Base-by-base conservation (phyloP, 1,284 basidiomycete species). In the Jaminaea rosea region DNA sequence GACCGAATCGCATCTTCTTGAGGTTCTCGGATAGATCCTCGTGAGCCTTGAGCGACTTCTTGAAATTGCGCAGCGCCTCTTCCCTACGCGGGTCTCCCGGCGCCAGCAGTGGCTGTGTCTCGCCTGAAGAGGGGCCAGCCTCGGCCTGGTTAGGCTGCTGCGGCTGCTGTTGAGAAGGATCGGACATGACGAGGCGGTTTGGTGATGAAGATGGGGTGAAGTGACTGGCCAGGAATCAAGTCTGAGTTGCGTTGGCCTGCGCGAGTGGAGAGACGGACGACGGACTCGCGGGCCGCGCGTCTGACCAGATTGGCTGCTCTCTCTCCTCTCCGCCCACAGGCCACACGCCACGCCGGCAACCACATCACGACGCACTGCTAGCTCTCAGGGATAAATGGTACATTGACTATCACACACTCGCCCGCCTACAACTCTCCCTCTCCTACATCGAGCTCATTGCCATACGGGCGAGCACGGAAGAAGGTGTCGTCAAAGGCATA, bases 21-120 rank as follows among this genome's bases (percentile, higher is more conserved):
- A 73, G 58, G 36, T 56, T 60, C 8, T 60, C 62, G 2, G 68
- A 64, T 34, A 69, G 67, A 41, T 72, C 82, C 55, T 82, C 78
- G 70, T 82, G 83, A 47, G 62, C 57, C 52, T 66, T 75, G 50
- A 67, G 55, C 36, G 65, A 65, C 53, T 65, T 62, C 32, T 60
- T 61, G 57, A 67, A 71, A 6, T 60, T 59, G 53, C 62, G 60
- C 36, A 71, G 59, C 39, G 63, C 69, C 26, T 76, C 77, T 24
- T 61, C 58, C 52, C 61, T 65, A 46, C 27, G 26, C 13, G 52
- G 28, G 26, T 53, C 46, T 27, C 26, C 52, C 13, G 52, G 47
- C 13, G 44, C 41, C 23, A 50, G 51, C n/a, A 19, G 31, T 17
- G 49, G 34, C 21, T 36, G 34, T 21, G n/a, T 15, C 9, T 36